These are phyloP conservation scores for Cafeteria roenbergensis DNA, from an alignment of 108 stramenopile genomes.

Conservation along the genomic window DNA sequence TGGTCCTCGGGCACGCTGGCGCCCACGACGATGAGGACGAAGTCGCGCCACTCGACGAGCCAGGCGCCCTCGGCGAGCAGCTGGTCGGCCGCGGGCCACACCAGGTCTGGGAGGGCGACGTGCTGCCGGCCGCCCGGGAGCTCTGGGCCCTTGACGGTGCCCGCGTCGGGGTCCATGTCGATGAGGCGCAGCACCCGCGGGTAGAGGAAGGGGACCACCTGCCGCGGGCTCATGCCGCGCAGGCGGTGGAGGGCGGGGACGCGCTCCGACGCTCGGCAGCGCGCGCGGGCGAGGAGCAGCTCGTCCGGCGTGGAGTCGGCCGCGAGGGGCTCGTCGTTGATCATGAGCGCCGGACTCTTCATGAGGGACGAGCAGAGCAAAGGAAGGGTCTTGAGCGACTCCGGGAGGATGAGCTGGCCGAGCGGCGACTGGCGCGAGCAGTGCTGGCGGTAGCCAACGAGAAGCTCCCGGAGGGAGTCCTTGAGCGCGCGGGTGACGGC, in stretches of 20 bases:
- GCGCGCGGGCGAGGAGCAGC: background rate
- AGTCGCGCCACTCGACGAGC: too few relatives aligned
- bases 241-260: background rate
- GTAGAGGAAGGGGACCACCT: background rate
- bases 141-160: too few relatives aligned
- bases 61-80: too few relatives aligned
- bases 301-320: background rate
- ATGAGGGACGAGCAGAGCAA: constrained; percentile 51
- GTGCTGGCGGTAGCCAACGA: constrained; percentile 57
- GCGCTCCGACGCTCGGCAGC: too few relatives aligned
- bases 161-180: background rate
- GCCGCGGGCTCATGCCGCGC: background rate
- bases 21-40: background rate
- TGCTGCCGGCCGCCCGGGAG: too few relatives aligned
- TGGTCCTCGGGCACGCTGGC: background rate
- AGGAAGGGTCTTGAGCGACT: constrained; percentile 67
- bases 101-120: too few relatives aligned
- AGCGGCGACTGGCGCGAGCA: constrained; percentile 48
- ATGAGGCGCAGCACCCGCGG: background rate
- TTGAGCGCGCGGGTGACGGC: background rate
- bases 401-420: constrained; percentile 72
- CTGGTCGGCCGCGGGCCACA: too few relatives aligned
- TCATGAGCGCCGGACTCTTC: constrained; percentile 15
- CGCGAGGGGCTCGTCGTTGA: background rate
- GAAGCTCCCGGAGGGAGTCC: constrained; percentile 16